A percentile compares a stretch with the other conserved stretches of the same genome.
Evolutionary conservation across 257 asterid genomes (phyloP).

Genomic region (Leptodermis oblonga): DNA sequence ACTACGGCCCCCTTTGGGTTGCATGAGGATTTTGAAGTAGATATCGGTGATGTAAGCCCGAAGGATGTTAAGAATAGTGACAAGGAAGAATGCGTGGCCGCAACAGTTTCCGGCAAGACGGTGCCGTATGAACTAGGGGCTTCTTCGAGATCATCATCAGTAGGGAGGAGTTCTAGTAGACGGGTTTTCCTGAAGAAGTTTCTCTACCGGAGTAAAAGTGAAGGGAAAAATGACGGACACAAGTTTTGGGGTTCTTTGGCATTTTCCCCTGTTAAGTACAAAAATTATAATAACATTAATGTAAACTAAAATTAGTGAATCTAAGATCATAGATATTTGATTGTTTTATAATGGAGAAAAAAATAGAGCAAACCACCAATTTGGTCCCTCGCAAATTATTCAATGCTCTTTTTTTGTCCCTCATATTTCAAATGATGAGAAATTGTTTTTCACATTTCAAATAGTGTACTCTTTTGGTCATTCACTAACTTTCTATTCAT

Average conservation of each 20-base stretch:
- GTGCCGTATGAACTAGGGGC: conserved; percentile 43
- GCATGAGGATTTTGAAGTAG: conserved; percentile 25
- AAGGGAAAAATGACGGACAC: conserved; percentile 59
- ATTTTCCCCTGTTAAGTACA: conserved; percentile 64
- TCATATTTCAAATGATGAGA: too few relatives aligned
- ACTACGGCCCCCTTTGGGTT: conserved; percentile 39
- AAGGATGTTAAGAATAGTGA: neutral
- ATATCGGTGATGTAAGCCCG: conserved; percentile 6
- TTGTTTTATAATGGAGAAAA: neutral
- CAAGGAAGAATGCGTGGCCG: conserved; percentile 13
- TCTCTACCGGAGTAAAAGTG: conserved; percentile 80
- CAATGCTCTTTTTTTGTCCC: too few relatives aligned
- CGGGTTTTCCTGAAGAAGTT: conserved; percentile 85
- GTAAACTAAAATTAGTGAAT: conserved; percentile 11
- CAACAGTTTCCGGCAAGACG: conserved; percentile 21
- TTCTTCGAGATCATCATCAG: conserved; percentile 75
- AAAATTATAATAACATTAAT: neutral
- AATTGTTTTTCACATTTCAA: too few relatives aligned
- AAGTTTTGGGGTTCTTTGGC: conserved; percentile 66
- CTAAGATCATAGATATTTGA: conserved; percentile 13
- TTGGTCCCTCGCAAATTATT: too few relatives aligned
- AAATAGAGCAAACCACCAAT: too few relatives aligned
- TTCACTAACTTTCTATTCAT: too few relatives aligned
- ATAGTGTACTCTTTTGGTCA: too few relatives aligned
- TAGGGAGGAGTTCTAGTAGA: conserved; percentile 64